Percentiles rank a stretch among this genome's conserved stretches.
phyloP scores from a whole-genome alignment of 2,329 filamentous ascomycete genomes.

The Colletotrichum lindemuthianum region DNA sequence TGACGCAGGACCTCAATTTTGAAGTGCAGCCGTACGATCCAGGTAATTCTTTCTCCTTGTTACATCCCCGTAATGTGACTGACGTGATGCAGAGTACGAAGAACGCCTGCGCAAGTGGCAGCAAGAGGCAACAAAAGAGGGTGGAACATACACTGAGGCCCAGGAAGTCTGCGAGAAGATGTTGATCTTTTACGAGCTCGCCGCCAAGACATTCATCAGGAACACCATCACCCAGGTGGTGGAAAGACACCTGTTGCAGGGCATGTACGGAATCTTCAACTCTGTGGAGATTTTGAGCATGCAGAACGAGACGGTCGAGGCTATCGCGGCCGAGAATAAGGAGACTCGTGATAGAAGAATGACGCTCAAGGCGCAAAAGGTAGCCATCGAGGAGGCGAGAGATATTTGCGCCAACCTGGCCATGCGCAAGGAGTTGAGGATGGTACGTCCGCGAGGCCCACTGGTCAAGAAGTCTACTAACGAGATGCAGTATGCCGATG shows the following conservation, averaged over 20 bases:
- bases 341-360: conserved; percentile 61
- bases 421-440: conserved; percentile 61
- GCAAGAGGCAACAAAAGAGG: conserved; percentile 52
- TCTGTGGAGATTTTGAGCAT: conserved; percentile 61
- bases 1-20: conserved; percentile 62
- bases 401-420: conserved; percentile 60
- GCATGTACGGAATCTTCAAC: conserved; percentile 63
- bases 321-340: conserved; percentile 63
- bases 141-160: conserved; percentile 59
- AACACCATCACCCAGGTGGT: conserved; percentile 64
- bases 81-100: conserved; percentile 53
- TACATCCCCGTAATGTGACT: too few relatives aligned
- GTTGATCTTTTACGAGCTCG: conserved; percentile 65
- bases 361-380: conserved; percentile 58
- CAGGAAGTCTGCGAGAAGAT: conserved; percentile 66
- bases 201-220: conserved; percentile 61
- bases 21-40: conserved; percentile 65
- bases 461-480: not conserved
- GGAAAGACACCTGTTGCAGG: conserved; percentile 61
- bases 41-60: too few relatives aligned
- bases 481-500: conserved; percentile 40
- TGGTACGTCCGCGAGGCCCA: conserved; percentile 29
- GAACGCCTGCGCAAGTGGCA: conserved; percentile 61
- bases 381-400: conserved; percentile 61
- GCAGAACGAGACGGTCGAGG: conserved; percentile 55